These are phyloP conservation scores for Aspergillus incahuasiensis DNA, from an alignment of 495 filamentous ascomycete genomes.

Conservation along the genomic window DNA sequence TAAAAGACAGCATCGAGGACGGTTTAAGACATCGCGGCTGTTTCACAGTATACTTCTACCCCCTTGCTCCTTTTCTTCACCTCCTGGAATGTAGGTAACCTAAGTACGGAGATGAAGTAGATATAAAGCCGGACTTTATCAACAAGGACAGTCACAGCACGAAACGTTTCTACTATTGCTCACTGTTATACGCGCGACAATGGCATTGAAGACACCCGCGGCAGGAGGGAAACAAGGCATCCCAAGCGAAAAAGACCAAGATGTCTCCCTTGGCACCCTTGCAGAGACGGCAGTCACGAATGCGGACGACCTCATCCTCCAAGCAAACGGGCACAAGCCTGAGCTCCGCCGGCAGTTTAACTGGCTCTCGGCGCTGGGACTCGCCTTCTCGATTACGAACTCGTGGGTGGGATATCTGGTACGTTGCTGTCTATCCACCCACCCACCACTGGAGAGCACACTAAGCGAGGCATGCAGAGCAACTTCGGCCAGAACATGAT, in stretches of 20 bases:
- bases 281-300: neutral
- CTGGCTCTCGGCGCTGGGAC: conserved; percentile 24
- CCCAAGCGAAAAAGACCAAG: neutral
- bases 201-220: too few relatives aligned
- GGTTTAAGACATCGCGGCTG: neutral
- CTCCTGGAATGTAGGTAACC: too few relatives aligned
- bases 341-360: conserved; percentile 29
- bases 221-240: neutral
- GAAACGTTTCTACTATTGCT: too few relatives aligned
- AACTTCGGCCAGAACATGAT: conserved; percentile 23
- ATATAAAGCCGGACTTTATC: neutral
- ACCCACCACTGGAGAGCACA: neutral
- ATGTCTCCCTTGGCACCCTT: neutral
- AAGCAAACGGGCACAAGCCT: conserved; percentile 30
- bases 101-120: neutral
- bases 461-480: conserved; percentile 10
- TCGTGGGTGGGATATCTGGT: conserved; percentile 34
- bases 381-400: conserved; percentile 35
- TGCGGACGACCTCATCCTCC: conserved; percentile 25
- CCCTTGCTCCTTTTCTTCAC: neutral
- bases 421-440: neutral
- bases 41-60: neutral
- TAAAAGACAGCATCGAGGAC: too few relatives aligned
- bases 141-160: too few relatives aligned
- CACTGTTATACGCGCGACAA: too few relatives aligned